Percentiles rank a stretch among this genome's conserved stretches.
Conservation (phyloP, 1,284 basidiomycete species). For the Cutaneotrichosporon mucoides region DNA sequence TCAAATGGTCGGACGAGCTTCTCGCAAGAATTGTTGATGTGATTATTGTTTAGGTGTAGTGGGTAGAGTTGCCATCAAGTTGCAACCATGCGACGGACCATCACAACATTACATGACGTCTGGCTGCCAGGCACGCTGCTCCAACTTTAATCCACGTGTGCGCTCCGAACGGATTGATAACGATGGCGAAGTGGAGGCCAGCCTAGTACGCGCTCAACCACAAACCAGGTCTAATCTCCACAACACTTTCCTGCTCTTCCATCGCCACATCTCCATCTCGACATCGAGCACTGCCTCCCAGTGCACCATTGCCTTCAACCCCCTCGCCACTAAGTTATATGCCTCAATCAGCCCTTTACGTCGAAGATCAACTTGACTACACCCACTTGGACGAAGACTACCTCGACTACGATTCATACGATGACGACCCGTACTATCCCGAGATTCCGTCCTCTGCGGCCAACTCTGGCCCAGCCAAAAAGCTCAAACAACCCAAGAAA, state of each 20-base stretch:
- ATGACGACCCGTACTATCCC: constrained; percentile 9
- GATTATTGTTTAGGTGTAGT: not conserved
- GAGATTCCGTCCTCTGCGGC: constrained; percentile 14
- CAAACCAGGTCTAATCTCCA: too few relatives aligned
- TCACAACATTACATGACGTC: not conserved
- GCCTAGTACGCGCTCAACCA: too few relatives aligned
- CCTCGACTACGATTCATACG: constrained; percentile 1
- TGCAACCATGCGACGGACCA: not conserved
- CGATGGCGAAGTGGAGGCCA: not conserved
- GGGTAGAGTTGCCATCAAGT: not conserved
- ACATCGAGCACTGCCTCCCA: not conserved
- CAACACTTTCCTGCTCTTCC: not conserved
- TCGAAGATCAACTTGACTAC: constrained; percentile 4
- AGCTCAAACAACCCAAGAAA: constrained; percentile 15
- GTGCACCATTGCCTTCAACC: not conserved
- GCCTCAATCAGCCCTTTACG: constrained; percentile 1
- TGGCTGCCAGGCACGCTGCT: not conserved
- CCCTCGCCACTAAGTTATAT: not conserved
- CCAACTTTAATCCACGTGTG: not conserved
- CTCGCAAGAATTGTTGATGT: not conserved
- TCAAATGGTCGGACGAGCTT: not conserved
- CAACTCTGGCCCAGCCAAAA: constrained; percentile 14
- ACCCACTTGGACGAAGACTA: constrained; percentile 1
- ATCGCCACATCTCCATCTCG: not conserved
- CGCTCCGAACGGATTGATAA: not conserved